Evolutionary conservation across 2,329 filamentous ascomycete species (phyloP).

Genomic region (Fusarium pseudocircinatum): DNA sequence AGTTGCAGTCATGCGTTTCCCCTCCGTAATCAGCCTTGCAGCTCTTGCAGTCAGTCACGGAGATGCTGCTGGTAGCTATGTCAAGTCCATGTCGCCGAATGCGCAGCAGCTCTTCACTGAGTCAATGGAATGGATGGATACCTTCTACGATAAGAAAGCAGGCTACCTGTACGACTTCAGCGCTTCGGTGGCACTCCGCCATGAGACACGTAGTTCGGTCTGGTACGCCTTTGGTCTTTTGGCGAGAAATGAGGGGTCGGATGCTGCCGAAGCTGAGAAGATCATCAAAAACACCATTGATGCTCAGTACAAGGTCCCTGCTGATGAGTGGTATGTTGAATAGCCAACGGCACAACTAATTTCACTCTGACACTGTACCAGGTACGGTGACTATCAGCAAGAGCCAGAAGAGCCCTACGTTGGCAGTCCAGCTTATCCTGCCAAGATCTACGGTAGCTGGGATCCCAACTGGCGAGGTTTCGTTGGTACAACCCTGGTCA

Average conservation of each 20-base stretch:
- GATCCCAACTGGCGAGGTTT: conserved; percentile 74
- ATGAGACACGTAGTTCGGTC: conserved; percentile 65
- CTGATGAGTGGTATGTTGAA: conserved; percentile 61
- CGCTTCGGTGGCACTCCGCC: conserved; percentile 56
- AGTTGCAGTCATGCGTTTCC: not conserved
- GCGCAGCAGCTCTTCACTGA: conserved; percentile 31
- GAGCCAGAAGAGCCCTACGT: conserved; percentile 67
- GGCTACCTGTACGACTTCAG: conserved; percentile 64
- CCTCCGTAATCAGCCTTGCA: not conserved
- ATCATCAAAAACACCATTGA: conserved; percentile 64
- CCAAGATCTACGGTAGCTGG: conserved; percentile 65
- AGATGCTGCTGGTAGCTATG: not conserved
- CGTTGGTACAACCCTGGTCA: conserved; percentile 66
- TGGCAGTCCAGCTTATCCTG: conserved; percentile 59
- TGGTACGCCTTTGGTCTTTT: conserved; percentile 70
- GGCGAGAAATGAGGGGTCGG: conserved; percentile 61
- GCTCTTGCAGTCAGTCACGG: not conserved
- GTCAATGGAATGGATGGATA: conserved; percentile 64
- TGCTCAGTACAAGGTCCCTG: conserved; percentile 61
- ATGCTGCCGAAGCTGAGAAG: conserved; percentile 60
- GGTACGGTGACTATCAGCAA: conserved; percentile 58
- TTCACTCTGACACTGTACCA: not conserved
- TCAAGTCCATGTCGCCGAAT: not conserved
- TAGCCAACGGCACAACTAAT: not conserved
- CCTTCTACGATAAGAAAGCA: conserved; percentile 60